A percentile compares a stretch with the other conserved stretches of the same genome.
These are phyloP conservation scores for Chrysosporium keratinophilum DNA, from an alignment of 2,329 filamentous ascomycete species.

Conservation along the genomic window DNA sequence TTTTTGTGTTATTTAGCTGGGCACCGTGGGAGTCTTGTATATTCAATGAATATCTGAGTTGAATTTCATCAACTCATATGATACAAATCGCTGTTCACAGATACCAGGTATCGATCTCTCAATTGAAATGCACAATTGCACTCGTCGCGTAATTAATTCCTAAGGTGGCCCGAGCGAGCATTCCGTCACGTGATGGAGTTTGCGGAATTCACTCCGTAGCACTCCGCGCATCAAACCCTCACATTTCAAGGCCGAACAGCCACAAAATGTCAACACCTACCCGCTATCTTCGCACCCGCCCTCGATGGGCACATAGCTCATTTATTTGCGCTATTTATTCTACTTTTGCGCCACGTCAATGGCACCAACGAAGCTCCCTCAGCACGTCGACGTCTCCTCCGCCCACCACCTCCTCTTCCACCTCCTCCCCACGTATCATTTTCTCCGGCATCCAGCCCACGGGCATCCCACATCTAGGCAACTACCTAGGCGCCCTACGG, in stretches of 20 bases:
- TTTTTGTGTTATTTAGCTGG: conserved; percentile 1
- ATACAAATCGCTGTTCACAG: too few relatives aligned
- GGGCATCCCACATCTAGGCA: conserved; percentile 84
- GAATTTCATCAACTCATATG: not conserved
- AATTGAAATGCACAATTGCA: too few relatives aligned
- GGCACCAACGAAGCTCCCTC: conserved; percentile 11
- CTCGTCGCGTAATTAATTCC: too few relatives aligned
- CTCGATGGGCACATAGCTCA: not conserved
- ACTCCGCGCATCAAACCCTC: not conserved
- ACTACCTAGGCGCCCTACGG: conserved; percentile 81
- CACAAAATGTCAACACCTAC: conserved; percentile 7
- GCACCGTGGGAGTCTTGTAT: conserved; percentile 3
- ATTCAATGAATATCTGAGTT: conserved; percentile 1
- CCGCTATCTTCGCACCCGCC: not conserved
- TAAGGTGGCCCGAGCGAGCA: too few relatives aligned
- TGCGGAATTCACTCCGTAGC: not conserved
- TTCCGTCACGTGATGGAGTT: not conserved
- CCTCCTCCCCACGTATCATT: conserved; percentile 41
- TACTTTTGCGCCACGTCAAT: not conserved
- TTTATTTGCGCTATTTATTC: not conserved
- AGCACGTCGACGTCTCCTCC: conserved; percentile 6
- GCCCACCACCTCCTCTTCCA: not conserved
- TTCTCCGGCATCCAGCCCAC: conserved; percentile 98
- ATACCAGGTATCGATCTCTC: too few relatives aligned
- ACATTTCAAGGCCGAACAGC: not conserved